phyloP scores from a whole-genome alignment of 208 protist species.

The Trypanosoma theileri region DNA sequence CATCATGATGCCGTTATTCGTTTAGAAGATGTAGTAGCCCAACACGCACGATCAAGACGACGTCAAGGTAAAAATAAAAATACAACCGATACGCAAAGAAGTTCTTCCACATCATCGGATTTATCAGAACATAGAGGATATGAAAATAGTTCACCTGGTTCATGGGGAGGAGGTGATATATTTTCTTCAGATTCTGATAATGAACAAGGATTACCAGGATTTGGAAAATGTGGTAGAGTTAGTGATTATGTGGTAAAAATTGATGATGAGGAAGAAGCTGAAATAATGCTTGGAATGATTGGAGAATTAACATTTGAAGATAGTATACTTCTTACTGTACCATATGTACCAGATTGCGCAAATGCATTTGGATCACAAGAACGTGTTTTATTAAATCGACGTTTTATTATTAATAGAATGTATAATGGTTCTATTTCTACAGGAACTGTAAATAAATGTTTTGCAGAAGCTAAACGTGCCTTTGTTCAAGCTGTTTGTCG shows the following conservation, averaged over 20 bases:
- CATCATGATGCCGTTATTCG: constrained; percentile 61
- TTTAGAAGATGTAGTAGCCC: constrained; percentile 59
- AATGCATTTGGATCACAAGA: constrained; percentile 71
- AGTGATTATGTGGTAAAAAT: constrained; percentile 82
- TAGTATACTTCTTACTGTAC: constrained; percentile 73
- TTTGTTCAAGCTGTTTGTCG: constrained; percentile 73
- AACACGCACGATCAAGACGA: constrained; percentile 26
- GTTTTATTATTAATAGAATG: constrained; percentile 50
- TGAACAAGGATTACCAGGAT: constrained; percentile 19
- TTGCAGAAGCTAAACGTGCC: constrained; percentile 73
- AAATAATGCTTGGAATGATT: constrained; percentile 80
- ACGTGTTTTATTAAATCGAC: constrained; percentile 63
- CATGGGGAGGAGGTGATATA: constrained; percentile 16
- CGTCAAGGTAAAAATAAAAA: neutral
- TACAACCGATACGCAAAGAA: neutral
- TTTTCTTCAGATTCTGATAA: constrained; percentile 23
- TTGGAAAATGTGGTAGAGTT: constrained; percentile 13
- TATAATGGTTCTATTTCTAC: constrained; percentile 38
- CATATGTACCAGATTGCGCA: constrained; percentile 71
- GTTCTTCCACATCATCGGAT: constrained; percentile 1
- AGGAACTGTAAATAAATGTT: constrained; percentile 71
- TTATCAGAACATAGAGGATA: neutral
- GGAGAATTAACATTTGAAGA: constrained; percentile 65
- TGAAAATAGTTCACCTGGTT: neutral
- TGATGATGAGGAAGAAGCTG: constrained; percentile 89